Conservation (phyloP, 1,284 basidiomycete genomes). For the Dichomitus squalens region DNA sequence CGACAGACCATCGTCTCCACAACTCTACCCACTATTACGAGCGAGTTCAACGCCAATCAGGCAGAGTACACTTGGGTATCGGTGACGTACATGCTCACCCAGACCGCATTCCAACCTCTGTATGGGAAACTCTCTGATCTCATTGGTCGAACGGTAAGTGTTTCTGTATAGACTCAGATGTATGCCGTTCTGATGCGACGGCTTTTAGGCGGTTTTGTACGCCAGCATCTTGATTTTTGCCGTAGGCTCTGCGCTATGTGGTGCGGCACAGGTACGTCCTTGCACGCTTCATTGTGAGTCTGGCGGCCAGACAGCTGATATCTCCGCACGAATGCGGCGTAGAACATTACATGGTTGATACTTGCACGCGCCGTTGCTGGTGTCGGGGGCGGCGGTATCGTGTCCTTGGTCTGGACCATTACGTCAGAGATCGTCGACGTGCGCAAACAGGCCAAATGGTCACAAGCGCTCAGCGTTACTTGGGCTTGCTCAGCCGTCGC, state of each 20-base stretch:
- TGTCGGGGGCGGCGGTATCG: constrained; percentile 79
- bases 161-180: constrained; percentile 11
- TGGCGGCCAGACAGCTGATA: background rate
- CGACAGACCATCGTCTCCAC: constrained; percentile 80
- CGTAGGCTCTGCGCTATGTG: constrained; percentile 72
- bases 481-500: constrained; percentile 83
- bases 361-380: constrained; percentile 63
- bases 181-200: constrained; percentile 15
- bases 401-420: constrained; percentile 80
- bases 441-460: constrained; percentile 73
- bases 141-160: constrained; percentile 65
- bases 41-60: constrained; percentile 62
- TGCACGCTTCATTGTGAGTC: background rate
- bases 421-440: constrained; percentile 78
- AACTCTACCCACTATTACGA: constrained; percentile 73
- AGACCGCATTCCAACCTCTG: constrained; percentile 79
- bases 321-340: constrained; percentile 6
- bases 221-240: constrained; percentile 71
- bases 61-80: constrained; percentile 83
- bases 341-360: constrained; percentile 66
- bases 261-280: constrained; percentile 58
- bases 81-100: constrained; percentile 79
- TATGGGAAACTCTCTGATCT: constrained; percentile 80
- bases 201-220: constrained; percentile 60
- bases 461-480: constrained; percentile 77